Conservation (phyloP, 345 rosid species). For the Pelargonium nanum region DNA sequence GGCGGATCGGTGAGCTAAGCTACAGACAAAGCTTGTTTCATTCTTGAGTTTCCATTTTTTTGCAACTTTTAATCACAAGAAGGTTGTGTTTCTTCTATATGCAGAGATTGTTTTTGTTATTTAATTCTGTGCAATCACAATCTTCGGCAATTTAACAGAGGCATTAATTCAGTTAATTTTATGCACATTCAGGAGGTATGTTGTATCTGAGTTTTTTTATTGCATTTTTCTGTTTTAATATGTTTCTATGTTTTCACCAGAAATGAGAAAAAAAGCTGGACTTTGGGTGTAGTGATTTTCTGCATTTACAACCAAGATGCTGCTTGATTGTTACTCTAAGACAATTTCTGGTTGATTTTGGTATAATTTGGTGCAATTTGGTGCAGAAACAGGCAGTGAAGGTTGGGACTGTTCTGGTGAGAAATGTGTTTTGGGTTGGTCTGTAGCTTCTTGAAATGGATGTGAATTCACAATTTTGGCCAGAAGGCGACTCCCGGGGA, state of each 20-base stretch:
- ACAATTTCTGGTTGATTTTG: constrained; percentile 3
- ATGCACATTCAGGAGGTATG: constrained; percentile 25
- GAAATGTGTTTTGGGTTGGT: constrained; percentile 12
- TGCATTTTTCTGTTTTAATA: neutral
- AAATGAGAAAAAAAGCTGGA: neutral
- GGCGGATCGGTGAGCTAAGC: constrained; percentile 31
- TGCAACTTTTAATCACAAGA: neutral
- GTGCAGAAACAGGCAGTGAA: neutral
- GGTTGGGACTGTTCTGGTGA: constrained; percentile 4
- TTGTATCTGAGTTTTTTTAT: constrained; percentile 8
- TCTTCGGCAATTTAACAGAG: constrained; percentile 12
- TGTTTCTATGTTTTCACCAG: neutral
- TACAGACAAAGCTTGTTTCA: constrained; percentile 1
- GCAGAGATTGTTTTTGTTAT: constrained; percentile 4
- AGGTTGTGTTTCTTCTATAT: constrained; percentile 9
- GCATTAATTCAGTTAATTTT: constrained; percentile 17
- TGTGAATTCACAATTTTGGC: neutral
- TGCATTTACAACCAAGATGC: neutral
- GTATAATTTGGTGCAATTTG: neutral
- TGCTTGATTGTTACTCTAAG: neutral
- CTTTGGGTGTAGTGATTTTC: neutral
- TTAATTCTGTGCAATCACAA: neutral
- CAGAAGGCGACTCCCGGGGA: neutral
- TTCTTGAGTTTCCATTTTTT: constrained; percentile 1
- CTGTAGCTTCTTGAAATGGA: constrained; percentile 15